Evolutionary conservation across 148 eudicot genomes (phyloP).

Genomic region (Fagopyrum esculentum): DNA sequence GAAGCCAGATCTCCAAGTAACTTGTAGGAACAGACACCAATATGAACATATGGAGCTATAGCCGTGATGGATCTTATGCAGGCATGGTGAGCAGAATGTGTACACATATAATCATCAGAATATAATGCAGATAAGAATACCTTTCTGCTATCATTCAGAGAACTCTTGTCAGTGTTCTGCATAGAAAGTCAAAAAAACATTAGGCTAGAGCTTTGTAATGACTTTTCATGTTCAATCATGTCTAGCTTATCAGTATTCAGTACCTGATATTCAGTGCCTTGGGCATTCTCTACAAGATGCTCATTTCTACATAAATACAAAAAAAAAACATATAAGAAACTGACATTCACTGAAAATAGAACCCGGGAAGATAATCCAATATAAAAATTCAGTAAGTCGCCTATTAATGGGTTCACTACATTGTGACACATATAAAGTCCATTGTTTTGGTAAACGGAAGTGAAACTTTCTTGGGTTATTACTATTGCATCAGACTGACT

Average conservation of each 20-base stretch:
- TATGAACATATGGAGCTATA: slow-evolving; percentile 63
- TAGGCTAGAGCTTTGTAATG: slow-evolving; percentile 15
- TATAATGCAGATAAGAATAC: slow-evolving; percentile 15
- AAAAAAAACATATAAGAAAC: slow-evolving; percentile 18
- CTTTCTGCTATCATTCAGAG: slow-evolving; percentile 28
- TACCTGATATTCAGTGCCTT: slow-evolving; percentile 11
- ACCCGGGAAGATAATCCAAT: background rate
- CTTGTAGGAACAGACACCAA: slow-evolving; percentile 48
- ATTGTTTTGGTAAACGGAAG: background rate
- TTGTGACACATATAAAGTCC: background rate
- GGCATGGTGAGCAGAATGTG: slow-evolving; percentile 39
- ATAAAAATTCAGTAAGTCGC: background rate
- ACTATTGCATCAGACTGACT: background rate
- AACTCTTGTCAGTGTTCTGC: slow-evolving; percentile 18
- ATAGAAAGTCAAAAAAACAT: slow-evolving; percentile 17
- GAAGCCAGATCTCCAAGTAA: slow-evolving; percentile 46
- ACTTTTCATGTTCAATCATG: slow-evolving; percentile 17
- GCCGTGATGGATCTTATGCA: slow-evolving; percentile 71
- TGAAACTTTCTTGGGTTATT: background rate
- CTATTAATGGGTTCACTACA: background rate
- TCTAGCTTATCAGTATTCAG: slow-evolving; percentile 12
- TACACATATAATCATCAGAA: slow-evolving; percentile 36
- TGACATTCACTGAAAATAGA: background rate
- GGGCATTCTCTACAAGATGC: slow-evolving; percentile 27
- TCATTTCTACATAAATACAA: slow-evolving; percentile 40